Evolutionary conservation across 2,329 filamentous ascomycete species (phyloP).

Genomic region (Pestalotiopsis sp.): DNA sequence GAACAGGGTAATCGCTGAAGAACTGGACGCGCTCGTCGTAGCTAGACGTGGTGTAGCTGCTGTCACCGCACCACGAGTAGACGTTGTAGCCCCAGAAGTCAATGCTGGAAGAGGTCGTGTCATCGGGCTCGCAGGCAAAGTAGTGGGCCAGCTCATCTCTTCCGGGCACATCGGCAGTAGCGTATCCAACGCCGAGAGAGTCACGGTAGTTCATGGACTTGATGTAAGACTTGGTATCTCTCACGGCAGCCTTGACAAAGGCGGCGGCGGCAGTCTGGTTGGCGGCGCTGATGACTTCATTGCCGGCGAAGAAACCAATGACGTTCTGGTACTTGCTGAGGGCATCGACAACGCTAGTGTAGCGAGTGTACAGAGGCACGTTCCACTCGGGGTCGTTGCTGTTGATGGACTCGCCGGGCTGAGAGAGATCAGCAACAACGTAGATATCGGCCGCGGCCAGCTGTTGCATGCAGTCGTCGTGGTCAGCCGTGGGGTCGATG

Average conservation of each 20-base stretch:
- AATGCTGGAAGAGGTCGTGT: conserved; percentile 55
- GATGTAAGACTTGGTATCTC: conserved; percentile 95
- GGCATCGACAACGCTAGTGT: conserved; percentile 81
- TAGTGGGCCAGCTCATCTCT: conserved; percentile 83
- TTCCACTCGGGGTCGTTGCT: conserved; percentile 80
- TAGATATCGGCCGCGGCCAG: conserved; percentile 90
- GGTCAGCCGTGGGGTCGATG: conserved; percentile 77
- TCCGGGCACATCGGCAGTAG: conserved; percentile 86
- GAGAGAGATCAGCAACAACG: conserved; percentile 86
- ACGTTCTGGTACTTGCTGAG: conserved; percentile 85
- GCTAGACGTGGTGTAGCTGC: conserved; percentile 74
- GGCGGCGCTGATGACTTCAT: conserved; percentile 88
- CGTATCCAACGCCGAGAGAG: conserved; percentile 88
- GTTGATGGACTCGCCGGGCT: conserved; percentile 83
- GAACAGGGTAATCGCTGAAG: conserved; percentile 87
- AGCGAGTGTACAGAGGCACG: conserved; percentile 75
- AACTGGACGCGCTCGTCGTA: conserved; percentile 83
- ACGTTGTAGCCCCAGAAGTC: conserved; percentile 99
- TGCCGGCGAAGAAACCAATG: conserved; percentile 97
- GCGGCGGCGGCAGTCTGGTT: conserved; percentile 91
- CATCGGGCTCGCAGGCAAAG: conserved; percentile 83
- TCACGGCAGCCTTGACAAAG: conserved; percentile 96
- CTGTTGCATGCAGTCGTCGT: conserved; percentile 81
- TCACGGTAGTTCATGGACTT: conserved; percentile 71
- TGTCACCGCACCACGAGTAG: conserved; percentile 97